Evolutionary conservation across 2,329 filamentous ascomycete genomes (phyloP).

Genomic region (Nemania sp.): DNA sequence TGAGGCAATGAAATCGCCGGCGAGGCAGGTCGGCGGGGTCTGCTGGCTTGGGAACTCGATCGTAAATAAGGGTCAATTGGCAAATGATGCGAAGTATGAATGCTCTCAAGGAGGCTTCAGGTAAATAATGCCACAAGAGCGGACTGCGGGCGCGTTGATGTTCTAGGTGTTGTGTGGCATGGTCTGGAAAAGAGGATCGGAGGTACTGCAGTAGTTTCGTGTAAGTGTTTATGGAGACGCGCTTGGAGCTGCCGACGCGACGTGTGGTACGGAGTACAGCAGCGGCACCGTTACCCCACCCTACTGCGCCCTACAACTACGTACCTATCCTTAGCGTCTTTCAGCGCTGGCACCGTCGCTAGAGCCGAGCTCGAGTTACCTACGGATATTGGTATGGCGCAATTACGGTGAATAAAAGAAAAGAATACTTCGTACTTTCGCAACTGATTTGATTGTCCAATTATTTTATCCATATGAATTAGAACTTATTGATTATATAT

Average conservation of each 20-base stretch:
- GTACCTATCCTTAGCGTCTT: no score
- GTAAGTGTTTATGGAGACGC: conserved; percentile 32
- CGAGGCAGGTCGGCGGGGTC: background rate
- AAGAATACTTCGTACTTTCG: no score
- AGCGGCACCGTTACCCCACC: no score
- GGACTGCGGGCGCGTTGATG: conserved; percentile 1
- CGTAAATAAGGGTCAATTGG: conserved; percentile 15
- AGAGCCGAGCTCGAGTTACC: no score
- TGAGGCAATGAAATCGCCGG: conserved; percentile 1
- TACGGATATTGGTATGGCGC: no score
- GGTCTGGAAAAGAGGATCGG: background rate
- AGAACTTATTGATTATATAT: no score
- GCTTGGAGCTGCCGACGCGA: conserved; percentile 28
- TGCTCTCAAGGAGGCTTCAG: conserved; percentile 23
- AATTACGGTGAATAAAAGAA: no score
- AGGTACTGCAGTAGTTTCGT: conserved; percentile 22
- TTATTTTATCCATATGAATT: no score
- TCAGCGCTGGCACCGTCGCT: no score
- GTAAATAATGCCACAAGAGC: conserved; percentile 12
- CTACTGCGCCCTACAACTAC: no score
- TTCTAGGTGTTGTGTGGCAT: conserved; percentile 14
- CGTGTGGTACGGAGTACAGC: no score
- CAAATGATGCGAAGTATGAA: conserved; percentile 17
- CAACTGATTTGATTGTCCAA: no score
- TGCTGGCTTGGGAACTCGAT: background rate